Evolutionary conservation across 1,284 basidiomycete species (phyloP).

Genomic region (Golubevia pallescens): DNA sequence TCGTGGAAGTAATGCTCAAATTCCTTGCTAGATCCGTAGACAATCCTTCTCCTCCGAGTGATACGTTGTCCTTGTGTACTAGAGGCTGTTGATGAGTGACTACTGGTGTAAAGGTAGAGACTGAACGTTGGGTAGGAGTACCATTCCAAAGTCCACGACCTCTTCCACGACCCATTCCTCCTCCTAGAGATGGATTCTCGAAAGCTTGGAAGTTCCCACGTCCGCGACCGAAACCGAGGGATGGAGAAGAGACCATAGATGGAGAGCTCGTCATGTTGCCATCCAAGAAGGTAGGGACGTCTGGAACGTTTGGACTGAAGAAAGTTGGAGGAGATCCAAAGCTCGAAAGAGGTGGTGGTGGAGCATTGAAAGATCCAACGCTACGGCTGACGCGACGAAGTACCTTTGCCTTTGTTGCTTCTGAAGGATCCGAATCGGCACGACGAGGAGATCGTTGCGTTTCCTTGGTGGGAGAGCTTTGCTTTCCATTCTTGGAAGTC

Average conservation of each 20-base stretch:
- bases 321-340: constrained; percentile 13
- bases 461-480: too few relatives aligned
- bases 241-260: constrained; percentile 1
- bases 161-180: too few relatives aligned
- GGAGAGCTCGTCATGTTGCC: background rate
- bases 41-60: too few relatives aligned
- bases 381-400: constrained; percentile 7
- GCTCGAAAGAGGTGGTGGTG: constrained; percentile 13
- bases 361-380: constrained; percentile 7
- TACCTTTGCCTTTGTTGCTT: background rate
- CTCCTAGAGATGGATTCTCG: background rate
- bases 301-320: constrained; percentile 8
- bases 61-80: too few relatives aligned
- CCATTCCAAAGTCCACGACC: background rate
- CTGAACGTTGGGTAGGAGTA: constrained; percentile 3
- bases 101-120: background rate
- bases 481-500: too few relatives aligned
- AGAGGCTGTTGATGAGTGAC: too few relatives aligned
- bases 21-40: too few relatives aligned
- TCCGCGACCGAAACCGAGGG: background rate
- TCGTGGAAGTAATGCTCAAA: too few relatives aligned
- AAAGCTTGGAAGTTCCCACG: background rate
- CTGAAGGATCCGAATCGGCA: background rate
- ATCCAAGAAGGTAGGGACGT: background rate
- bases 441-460: too few relatives aligned